Percentiles rank a stretch among this genome's conserved stretches.
These are phyloP conservation scores for Pleodorina starrii DNA, from an alignment of 139 green algal species.

Conservation along the genomic window DNA sequence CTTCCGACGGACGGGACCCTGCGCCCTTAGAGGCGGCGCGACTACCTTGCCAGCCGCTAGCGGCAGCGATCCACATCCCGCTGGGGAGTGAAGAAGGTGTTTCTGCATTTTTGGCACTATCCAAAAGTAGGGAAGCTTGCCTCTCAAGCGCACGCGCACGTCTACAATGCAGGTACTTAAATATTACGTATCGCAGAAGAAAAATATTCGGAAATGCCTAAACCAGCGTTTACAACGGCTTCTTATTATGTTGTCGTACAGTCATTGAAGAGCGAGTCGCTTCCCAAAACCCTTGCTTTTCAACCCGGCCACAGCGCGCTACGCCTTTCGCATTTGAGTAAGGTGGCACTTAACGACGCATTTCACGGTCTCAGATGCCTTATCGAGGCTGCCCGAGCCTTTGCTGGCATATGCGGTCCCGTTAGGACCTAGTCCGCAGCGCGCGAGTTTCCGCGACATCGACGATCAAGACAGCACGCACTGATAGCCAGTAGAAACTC, in stretches of 20 bases:
- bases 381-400: too few species aligned
- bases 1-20: background rate
- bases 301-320: background rate
- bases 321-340: too few species aligned
- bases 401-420: too few species aligned
- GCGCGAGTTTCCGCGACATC: too few species aligned
- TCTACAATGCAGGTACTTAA: background rate
- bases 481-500: too few species aligned
- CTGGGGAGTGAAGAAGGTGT: background rate
- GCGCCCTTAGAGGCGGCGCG: background rate
- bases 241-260: background rate
- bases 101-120: constrained; percentile 17
- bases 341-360: too few species aligned
- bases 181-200: background rate
- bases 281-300: background rate
- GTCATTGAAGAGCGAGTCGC: background rate
- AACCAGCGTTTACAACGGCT: background rate
- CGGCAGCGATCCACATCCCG: background rate
- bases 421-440: too few species aligned
- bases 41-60: background rate
- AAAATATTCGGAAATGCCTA: background rate
- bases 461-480: too few species aligned
- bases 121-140: too few species aligned
- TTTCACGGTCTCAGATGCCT: too few species aligned
- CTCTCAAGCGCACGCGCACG: too few species aligned